Conservation (phyloP, 2,329 filamentous ascomycete genomes). For the Phaeoacremonium minimum region DNA sequence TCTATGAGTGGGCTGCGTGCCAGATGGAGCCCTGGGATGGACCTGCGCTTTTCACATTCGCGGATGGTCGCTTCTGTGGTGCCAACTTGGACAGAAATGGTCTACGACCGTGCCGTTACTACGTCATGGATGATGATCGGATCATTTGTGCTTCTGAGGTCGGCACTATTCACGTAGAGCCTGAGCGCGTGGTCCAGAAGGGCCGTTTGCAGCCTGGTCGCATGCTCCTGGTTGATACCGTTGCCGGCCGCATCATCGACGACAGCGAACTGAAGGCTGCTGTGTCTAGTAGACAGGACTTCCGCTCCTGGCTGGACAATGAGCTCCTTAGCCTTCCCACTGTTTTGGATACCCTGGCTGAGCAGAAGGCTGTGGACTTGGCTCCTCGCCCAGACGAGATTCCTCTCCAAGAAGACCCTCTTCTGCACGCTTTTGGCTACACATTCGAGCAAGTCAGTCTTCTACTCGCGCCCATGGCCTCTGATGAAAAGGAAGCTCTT, state of each 20-base stretch:
- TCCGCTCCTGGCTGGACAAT: slow-evolving; percentile 81
- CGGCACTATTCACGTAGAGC: slow-evolving; percentile 86
- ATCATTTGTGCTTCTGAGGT: slow-evolving; percentile 98
- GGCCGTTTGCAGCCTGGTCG: slow-evolving; percentile 89
- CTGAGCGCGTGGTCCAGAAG: slow-evolving; percentile 86
- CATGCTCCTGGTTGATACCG: slow-evolving; percentile 93
- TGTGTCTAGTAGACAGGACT: slow-evolving; percentile 82
- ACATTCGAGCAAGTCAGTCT: slow-evolving; percentile 93
- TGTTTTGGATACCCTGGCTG: slow-evolving; percentile 60
- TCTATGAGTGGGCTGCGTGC: slow-evolving; percentile 98
- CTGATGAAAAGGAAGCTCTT: slow-evolving; percentile 93
- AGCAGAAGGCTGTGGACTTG: slow-evolving; percentile 57
- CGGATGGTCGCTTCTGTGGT: slow-evolving; percentile 93
- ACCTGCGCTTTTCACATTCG: slow-evolving; percentile 93
- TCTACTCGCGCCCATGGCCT: slow-evolving; percentile 90
- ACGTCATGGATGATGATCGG: slow-evolving; percentile 92
- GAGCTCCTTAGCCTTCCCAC: slow-evolving; percentile 78
- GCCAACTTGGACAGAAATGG: slow-evolving; percentile 96
- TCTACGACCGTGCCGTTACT: slow-evolving; percentile 92
- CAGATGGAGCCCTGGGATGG: slow-evolving; percentile 99
- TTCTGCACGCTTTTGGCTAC: slow-evolving; percentile 85
- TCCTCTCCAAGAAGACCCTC: slow-evolving; percentile 76
- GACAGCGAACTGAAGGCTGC: slow-evolving; percentile 87
- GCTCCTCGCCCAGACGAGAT: slow-evolving; percentile 61
- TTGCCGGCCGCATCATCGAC: slow-evolving; percentile 86